These are phyloP conservation scores for Fraxinus paxiana DNA, from an alignment of 305 asterid species.

Conservation along the genomic window DNA sequence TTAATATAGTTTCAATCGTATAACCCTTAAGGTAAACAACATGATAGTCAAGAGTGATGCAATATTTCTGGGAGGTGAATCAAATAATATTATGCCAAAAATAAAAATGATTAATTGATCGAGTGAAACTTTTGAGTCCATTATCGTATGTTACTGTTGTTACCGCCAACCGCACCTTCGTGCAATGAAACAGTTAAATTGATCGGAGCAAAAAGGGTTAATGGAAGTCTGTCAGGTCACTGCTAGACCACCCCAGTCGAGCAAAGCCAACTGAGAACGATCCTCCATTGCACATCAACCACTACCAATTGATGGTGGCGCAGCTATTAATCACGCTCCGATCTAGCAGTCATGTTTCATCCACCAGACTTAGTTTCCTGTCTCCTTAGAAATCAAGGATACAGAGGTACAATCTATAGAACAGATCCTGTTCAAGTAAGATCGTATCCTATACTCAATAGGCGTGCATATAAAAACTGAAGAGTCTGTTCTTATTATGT, in stretches of 20 bases:
- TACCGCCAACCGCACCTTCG: no score
- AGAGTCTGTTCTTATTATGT: neutral
- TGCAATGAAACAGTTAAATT: no score
- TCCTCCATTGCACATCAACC: neutral
- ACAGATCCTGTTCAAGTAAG: neutral
- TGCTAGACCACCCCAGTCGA: neutral
- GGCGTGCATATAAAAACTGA: neutral
- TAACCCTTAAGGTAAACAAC: no score
- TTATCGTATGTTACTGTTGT: no score
- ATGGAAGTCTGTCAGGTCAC: neutral
- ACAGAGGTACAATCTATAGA: neutral
- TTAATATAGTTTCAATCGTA: no score
- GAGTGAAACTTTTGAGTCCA: no score
- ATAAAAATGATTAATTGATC: no score
- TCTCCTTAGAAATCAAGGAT: neutral
- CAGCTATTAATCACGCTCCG: neutral
- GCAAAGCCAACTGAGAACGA: neutral
- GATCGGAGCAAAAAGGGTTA: neutral
- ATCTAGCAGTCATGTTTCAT: neutral
- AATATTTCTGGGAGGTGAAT: no score
- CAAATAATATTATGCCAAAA: no score
- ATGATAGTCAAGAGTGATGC: no score
- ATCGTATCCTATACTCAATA: fast-evolving
- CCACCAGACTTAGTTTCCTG: neutral
- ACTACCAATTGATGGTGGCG: neutral